Conservation (phyloP, 257 asterid species). For the Rehmannia glutinosa region DNA sequence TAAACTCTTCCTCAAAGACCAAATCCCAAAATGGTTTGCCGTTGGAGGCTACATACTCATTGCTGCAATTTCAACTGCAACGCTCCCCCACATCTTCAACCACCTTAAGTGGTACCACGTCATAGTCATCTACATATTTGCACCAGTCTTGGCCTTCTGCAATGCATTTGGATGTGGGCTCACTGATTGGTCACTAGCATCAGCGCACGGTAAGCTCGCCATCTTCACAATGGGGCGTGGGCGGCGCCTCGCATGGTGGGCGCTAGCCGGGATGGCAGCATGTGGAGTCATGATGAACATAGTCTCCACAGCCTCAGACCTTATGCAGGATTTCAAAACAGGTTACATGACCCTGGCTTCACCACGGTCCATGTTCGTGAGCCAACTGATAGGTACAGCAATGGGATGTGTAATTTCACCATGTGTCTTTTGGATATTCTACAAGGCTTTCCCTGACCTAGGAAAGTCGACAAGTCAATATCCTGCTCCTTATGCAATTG, state of each 20-base stretch:
- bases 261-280: slow-evolving; percentile 55
- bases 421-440: slow-evolving; percentile 45
- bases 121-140: slow-evolving; percentile 35
- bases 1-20: slow-evolving; percentile 49
- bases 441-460: slow-evolving; percentile 26
- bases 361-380: slow-evolving; percentile 65
- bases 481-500: slow-evolving; percentile 28
- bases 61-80: slow-evolving; percentile 36
- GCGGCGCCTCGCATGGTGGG: slow-evolving; percentile 78
- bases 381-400: slow-evolving; percentile 58
- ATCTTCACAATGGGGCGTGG: slow-evolving; percentile 52
- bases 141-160: slow-evolving; percentile 62
- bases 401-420: slow-evolving; percentile 45
- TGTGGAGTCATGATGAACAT: slow-evolving; percentile 79
- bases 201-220: slow-evolving; percentile 52
- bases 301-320: no score
- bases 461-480: slow-evolving; percentile 19
- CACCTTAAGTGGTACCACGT: slow-evolving; percentile 59
- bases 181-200: slow-evolving; percentile 60
- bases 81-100: slow-evolving; percentile 50
- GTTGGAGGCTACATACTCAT: slow-evolving; percentile 34
- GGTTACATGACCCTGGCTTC: slow-evolving; percentile 67
- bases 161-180: slow-evolving; percentile 58
- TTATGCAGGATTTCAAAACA: slow-evolving; percentile 68
- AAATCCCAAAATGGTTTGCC: slow-evolving; percentile 48